Base-by-base conservation (phyloP, 2,329 filamentous ascomycete species). In the Clarireedia hainanense region DNA sequence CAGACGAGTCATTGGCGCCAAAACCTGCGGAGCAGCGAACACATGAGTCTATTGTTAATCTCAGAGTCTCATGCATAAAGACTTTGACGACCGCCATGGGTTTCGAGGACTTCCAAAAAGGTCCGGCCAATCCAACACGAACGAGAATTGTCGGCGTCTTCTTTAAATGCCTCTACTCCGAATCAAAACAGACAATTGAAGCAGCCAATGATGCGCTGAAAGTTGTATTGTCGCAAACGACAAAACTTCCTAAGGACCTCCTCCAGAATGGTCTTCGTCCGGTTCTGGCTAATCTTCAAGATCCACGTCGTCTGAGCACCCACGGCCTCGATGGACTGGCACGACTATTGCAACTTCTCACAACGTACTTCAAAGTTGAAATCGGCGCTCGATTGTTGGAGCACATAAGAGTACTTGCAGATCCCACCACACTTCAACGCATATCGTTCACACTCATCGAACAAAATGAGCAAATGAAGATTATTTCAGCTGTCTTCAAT, bases 331-430 rank as follows among this genome's bases (percentile, higher is more conserved):
- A 97, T 68, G 95, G 95, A 26, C 76, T 99, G 34, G 91, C 91
- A 17, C 84, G 92, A 40, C 78, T 99, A 1, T 73, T 99, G 58
- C 92, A 94, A 61, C 78, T 99, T 2, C 76, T 99, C 17, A 99
- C 92, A 0, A 97, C 94, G 58, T 99, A 99, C 70, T 99, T 99
- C 74, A 99, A 99, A 72, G 91, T 97, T 0, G 94, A 99, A 69
- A 99, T 99, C 53, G 95, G 94, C 6, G 83, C 89, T 23, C 83
- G 94, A 24, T 74, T 99, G n/a, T 77, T 99, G 9, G 92, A 97
- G 61, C 94, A 99, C 65, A 87, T 96, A 72, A 92, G 92, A 68
- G 82, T 86, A 10, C 91, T 99, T 61, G 91, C 92, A 1, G 91
- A 96, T 57, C 81, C 88, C 2, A 79, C 77, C 51, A 80, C 84